Evolutionary conservation across 805 yeast species (phyloP), one percentile per base, ranked within the genome.

Genomic region (Debaryomyces castellii): DNA sequence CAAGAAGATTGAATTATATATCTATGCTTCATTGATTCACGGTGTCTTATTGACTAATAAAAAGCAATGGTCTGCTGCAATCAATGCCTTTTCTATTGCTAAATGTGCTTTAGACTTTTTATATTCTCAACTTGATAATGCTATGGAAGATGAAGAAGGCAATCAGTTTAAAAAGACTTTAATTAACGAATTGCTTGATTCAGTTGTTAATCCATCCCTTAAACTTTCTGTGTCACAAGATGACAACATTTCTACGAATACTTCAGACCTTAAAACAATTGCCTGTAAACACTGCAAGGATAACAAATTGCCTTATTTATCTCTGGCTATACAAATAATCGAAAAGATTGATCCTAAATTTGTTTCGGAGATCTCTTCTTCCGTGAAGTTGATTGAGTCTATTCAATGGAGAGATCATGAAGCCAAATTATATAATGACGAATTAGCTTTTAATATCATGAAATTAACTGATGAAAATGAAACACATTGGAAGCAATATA

Each of bases 381-480:
- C 62, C 22, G 60, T 58, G 3, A 51, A 59, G 23, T 53, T 70
- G 39, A 55, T 63, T 41, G 55, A 64, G 23, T 58, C 71, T 10
- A 64, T 80, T 30, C 49, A 63, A n/a, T 80, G 85, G 85, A 67
- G 78, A 49, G 63, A 66, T 41, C 79, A 77, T 54, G 66, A 73
- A 8, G 96, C 96, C 0, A 58, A 59, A 5, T 70, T 91, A 20
- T 69, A 74, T 49, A 88, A 88, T 52, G 85, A 88, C 42, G 89
- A 88, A 49, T 73, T 89, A 38, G 87, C 95, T 0, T 77, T 76
- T 57, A 67, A 75, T 36, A 69, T 87, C 35, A 71, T 76, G 65
- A 66, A 69, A 6, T 62, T 70, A 18, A 62, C 63, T 11, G 54
- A 69, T 12, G 43, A 46, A 1, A 52, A 67, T 41, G 57, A 16